Percentiles rank a stretch among this genome's conserved stretches.
Conservation (phyloP, 495 filamentous ascomycete species). For the Xylaria palmicola region DNA sequence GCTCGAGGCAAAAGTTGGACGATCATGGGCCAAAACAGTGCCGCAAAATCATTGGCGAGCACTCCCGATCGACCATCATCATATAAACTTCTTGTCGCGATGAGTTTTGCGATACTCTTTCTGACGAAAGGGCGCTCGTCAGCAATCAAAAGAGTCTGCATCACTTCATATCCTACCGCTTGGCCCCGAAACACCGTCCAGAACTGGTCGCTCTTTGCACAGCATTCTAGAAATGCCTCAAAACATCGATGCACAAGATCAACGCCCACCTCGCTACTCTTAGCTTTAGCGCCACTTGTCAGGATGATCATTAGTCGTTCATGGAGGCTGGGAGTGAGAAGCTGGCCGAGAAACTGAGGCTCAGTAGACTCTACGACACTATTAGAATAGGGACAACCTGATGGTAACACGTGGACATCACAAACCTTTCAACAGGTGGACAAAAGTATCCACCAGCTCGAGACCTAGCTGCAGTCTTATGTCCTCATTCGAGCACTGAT, state of each 20-base stretch:
- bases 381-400: neutral
- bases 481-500: constrained; percentile 36
- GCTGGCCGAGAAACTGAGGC: constrained; percentile 15
- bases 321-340: constrained; percentile 33
- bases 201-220: constrained; percentile 55
- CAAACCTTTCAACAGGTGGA: constrained; percentile 45
- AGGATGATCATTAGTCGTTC: constrained; percentile 42
- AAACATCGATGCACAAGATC: constrained; percentile 55
- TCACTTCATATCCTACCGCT: constrained; percentile 25
- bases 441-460: constrained; percentile 42
- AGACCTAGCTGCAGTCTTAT: constrained; percentile 42
- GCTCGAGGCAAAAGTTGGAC: constrained; percentile 43
- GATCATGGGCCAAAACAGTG: constrained; percentile 50
- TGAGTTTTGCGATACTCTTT: constrained; percentile 38
- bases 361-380: constrained; percentile 21
- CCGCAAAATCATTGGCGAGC: constrained; percentile 35
- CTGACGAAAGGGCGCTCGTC: constrained; percentile 43
- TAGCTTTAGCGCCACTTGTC: constrained; percentile 18
- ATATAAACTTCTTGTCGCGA: constrained; percentile 29
- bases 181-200: constrained; percentile 57
- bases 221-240: constrained; percentile 63
- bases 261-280: constrained; percentile 32
- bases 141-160: constrained; percentile 41
- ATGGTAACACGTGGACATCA: neutral
- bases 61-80: constrained; percentile 15